Evolutionary conservation across 1,284 basidiomycete species (phyloP), one percentile per base, ranked within the genome.

Genomic region (Irpex sp.): DNA sequence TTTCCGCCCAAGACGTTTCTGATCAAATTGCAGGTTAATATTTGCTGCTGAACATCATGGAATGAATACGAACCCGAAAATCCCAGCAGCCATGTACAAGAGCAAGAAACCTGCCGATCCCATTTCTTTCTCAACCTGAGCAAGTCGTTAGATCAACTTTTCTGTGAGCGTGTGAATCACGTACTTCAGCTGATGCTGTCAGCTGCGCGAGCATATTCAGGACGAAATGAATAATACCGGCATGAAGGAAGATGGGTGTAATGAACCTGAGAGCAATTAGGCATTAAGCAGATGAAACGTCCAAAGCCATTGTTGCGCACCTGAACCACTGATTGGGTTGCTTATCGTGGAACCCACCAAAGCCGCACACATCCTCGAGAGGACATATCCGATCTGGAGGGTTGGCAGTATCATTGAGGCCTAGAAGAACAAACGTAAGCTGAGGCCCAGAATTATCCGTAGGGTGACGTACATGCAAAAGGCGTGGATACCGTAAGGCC

Each of bases 181-280:
- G 66, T 71, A 92, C 92, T 73, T 94, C 89, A 15, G 90, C 92
- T 31, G 90, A 89, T 8, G 92, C 77, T 0, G 86, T 88, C 61
- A 94, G 74, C 70, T 97, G 95, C 3, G 92, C 95, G 43, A 97
- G 71, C 86, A 98, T 90, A 72, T 98, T 98, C 66, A 98, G 74
- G 1, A 90, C 68, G 59, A 97, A 83, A 73, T 97, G 96, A 15
- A 98, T 82, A 65, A 98, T 82, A 9, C 96, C 96, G 19, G 94
- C 95, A 70, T 98, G 96, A 3, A 98, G 74, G 74, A 98, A 98
- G 66, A 96, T 90, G 1, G 93, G 85, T 1, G 88, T 87, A 67
- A 95, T 88, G 71, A 95, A 94, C 66, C 92, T 92, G 67, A 5
- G 26, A 37, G 33, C 37, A 47, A 59, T 26, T 26, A 56, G 26